Evolutionary conservation across 2,329 filamentous ascomycete genomes (phyloP).

Genomic region (Ambrosiella beaveri): DNA sequence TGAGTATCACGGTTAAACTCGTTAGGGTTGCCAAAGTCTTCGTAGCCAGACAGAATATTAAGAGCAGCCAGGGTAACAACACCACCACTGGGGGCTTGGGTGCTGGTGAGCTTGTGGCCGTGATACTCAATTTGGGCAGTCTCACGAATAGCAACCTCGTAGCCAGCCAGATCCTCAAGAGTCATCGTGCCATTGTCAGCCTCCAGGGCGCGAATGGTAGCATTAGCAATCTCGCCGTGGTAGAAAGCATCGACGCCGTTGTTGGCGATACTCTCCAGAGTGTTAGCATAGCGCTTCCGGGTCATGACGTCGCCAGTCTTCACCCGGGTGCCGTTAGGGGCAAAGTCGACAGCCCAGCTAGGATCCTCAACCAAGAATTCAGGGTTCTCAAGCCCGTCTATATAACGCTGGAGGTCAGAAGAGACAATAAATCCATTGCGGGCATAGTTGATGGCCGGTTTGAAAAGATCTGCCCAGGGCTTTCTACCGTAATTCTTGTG

Average conservation of each 20-base stretch:
- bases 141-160: slow-evolving; percentile 46
- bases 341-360: slow-evolving; percentile 70
- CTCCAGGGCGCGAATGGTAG: slow-evolving; percentile 53
- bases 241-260: slow-evolving; percentile 58
- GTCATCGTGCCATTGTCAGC: slow-evolving; percentile 70
- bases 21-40: slow-evolving; percentile 39
- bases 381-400: slow-evolving; percentile 32
- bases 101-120: slow-evolving; percentile 50
- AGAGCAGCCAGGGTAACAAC: slow-evolving; percentile 53
- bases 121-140: slow-evolving; percentile 46
- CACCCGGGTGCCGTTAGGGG: slow-evolving; percentile 51
- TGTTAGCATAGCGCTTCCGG: slow-evolving; percentile 55
- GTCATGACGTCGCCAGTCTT: slow-evolving; percentile 57
- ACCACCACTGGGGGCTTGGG: slow-evolving; percentile 57
- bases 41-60: slow-evolving; percentile 59
- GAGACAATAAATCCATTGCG: slow-evolving; percentile 55
- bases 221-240: slow-evolving; percentile 51
- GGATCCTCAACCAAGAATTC: slow-evolving; percentile 54
- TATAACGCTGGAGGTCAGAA: slow-evolving; percentile 53
- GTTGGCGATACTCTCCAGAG: slow-evolving; percentile 51
- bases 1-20: slow-evolving; percentile 50
- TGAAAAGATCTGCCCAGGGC: slow-evolving; percentile 48
- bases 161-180: slow-evolving; percentile 55
- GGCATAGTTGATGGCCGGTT: slow-evolving; percentile 55
- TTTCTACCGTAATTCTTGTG: slow-evolving; percentile 49